phyloP scores from a whole-genome alignment of 768 basidiomycete genomes.

The Omphalotus guepiniiformis region DNA sequence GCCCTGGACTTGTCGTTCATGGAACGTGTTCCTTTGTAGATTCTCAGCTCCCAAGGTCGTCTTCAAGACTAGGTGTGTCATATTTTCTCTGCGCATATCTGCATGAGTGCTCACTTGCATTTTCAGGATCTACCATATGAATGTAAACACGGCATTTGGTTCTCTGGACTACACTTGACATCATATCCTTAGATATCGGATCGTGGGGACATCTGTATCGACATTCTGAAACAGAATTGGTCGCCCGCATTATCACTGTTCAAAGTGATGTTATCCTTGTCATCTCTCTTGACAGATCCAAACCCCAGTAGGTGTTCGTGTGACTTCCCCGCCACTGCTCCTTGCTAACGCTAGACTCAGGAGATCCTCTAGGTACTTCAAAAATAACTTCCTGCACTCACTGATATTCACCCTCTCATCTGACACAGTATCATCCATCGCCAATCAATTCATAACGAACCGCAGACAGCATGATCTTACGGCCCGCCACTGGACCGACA shows the following conservation, averaged over 20 bases:
- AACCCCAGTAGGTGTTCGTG: conserved; percentile 69
- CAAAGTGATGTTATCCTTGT: conserved; percentile 92
- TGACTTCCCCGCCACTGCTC: not conserved
- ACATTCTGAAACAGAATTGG: conserved; percentile 93
- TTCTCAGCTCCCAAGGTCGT: conserved; percentile 78
- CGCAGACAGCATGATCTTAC: conserved; percentile 70
- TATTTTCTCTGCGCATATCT: not conserved
- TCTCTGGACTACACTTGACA: too few relatives aligned
- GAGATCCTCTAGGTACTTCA: conserved; percentile 63
- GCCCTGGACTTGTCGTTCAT: conserved; percentile 3
- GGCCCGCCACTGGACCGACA: conserved; percentile 73
- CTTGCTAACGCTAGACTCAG: conserved; percentile 28
- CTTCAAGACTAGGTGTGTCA: conserved; percentile 64
- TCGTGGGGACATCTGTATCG: conserved; percentile 75
- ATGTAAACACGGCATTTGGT: conserved; percentile 40
- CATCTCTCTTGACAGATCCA: conserved; percentile 88
- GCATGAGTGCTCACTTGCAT: not conserved
- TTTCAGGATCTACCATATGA: conserved; percentile 88
- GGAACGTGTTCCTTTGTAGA: conserved; percentile 30
- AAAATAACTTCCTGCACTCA: not conserved
- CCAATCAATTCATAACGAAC: conserved; percentile 61
- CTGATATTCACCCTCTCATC: conserved; percentile 1
- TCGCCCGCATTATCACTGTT: conserved; percentile 90
- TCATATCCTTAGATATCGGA: conserved; percentile 53
- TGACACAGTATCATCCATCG: conserved; percentile 53